Evolutionary conservation across 805 yeast genomes (phyloP), one percentile per base, ranked within the genome.

Genomic region (Hanseniaspora lachancei): DNA sequence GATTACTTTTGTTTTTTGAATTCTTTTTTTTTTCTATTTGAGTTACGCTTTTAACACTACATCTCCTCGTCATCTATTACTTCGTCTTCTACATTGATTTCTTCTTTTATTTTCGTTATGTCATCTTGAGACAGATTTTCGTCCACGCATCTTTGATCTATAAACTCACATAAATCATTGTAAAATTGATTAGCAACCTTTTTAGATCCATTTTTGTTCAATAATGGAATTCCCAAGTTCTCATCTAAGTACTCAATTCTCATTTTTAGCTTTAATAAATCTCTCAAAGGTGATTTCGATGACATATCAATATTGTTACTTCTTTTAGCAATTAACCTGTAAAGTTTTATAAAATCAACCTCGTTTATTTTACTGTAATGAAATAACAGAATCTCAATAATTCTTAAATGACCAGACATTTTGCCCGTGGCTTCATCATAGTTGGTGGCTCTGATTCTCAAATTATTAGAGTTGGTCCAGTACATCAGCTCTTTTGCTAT

Each of bases 381-480:
- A n/a, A 52, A 52, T 29, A 52, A 38, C 13, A 52, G 18, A 13
- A 52, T 52, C 27, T 52, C 55, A 15, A 38, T 32, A 12, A 52
- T 38, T 29, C 47, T 43, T 21, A 52, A 20, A 20, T 52, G 55
- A 27, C 46, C 46, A 2, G 39, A 5, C 38, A 52, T 18, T 27
- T 13, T 21, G 6, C 29, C 47, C 27, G 43, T 42, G 18, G 23
- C n/a, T 35, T 51, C 43, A 15, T 16, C 34, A 15, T 51, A 24
- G n/a, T 52, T 24, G 4, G 16, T 18, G 69, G 59, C 80, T 78
- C 46, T 71, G 69, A 44, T 16, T 21, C 40, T 52, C 29, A 52
- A 38, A 38, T 52, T 43, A 3, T 27, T 38, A 6, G 96, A 95
- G 65, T 88, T 91, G 20, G 95, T 84, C 95, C 96, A 87, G 62